A percentile compares a stretch with the other conserved stretches of the same genome.
Evolutionary conservation across 768 basidiomycete genomes (phyloP).

Genomic region (Vararia minispora): DNA sequence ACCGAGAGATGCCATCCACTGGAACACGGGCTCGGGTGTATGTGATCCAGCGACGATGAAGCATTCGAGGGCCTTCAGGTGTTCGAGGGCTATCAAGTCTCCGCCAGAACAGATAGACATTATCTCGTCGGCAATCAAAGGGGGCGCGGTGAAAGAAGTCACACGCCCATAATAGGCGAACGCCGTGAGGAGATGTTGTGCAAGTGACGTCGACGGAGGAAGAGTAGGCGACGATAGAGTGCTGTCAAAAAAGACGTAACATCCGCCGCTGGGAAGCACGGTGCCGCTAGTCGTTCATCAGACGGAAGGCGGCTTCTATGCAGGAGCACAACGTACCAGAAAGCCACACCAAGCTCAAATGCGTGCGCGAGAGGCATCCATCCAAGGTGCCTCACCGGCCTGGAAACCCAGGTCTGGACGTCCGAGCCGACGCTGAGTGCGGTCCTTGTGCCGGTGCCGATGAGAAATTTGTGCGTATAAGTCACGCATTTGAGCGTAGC

Average conservation of each 20-base stretch:
- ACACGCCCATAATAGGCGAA: not conserved
- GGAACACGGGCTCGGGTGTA: no score
- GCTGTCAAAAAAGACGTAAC: not conserved
- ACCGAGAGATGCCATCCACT: no score
- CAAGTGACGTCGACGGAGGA: not conserved
- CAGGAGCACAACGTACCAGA: not conserved
- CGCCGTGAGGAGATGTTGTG: not conserved
- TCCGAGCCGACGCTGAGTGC: no score
- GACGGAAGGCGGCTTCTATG: not conserved
- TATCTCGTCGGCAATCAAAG: no score
- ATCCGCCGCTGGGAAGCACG: not conserved
- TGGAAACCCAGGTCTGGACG: not conserved
- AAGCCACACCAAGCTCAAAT: not conserved
- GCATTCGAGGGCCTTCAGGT: no score
- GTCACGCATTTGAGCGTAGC: not conserved
- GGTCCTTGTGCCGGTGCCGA: no score
- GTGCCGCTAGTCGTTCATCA: not conserved
- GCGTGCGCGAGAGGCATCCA: conserved; percentile 1
- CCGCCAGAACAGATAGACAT: no score
- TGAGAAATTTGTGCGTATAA: not conserved
- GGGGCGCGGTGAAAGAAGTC: no score
- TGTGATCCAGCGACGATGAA: no score
- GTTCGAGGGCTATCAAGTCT: no score
- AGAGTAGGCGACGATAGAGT: not conserved
- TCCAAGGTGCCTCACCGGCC: not conserved